Evolutionary conservation across 2,329 filamentous ascomycete species (phyloP), one percentile per base, ranked within the genome.

Genomic region (Hymenoscyphus linearis): DNA sequence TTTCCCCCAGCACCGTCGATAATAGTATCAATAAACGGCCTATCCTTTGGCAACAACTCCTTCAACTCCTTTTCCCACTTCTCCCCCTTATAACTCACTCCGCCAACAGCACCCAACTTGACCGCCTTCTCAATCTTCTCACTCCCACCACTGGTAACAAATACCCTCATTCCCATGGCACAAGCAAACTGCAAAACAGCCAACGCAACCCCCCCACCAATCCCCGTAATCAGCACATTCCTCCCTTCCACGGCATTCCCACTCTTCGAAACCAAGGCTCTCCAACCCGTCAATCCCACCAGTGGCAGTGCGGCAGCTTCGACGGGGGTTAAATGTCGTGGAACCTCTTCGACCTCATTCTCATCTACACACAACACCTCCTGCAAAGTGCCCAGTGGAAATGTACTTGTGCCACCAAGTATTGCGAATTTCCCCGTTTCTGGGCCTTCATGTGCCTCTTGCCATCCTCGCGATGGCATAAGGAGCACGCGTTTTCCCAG

Each of bases 1-100:
- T 96, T 88, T 1, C 91, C 93, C 2, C 93, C 93, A 0, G 93
- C 93, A 1, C 95, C 93, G 75, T 98, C 95, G 67, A 98, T 83
- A 55, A 98, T 87, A 22, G 89, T 87, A 75, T 98, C 95, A 6
- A 95, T 71, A 65, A 81, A 90, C 58, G 85, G 85, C 65, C 86
- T 80, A 54, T 88, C 85, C 47, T 77, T 74, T 0, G 89, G 85
- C 27, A 96, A 77, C 68, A 86, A 71, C 54, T 75, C 75, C 22
- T 79, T 75, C 60, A 97, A 76, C 70, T 89, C 85, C 80, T 88
- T 89, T 62, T 96, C 91, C 93, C 93, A 98, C 1, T 79, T 85
- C 31, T 85, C 79, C 58, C 87, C 84, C 73, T 86, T 91, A 75
- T 98, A 98, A 64, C 76, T 86, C 9, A 96, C 88, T n/a, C 93